Percentiles rank a stretch among this genome's conserved stretches.
phyloP scores from a whole-genome alignment of 225 moss, liverwort and hornwort species.

The Sphagnum tenellum region DNA sequence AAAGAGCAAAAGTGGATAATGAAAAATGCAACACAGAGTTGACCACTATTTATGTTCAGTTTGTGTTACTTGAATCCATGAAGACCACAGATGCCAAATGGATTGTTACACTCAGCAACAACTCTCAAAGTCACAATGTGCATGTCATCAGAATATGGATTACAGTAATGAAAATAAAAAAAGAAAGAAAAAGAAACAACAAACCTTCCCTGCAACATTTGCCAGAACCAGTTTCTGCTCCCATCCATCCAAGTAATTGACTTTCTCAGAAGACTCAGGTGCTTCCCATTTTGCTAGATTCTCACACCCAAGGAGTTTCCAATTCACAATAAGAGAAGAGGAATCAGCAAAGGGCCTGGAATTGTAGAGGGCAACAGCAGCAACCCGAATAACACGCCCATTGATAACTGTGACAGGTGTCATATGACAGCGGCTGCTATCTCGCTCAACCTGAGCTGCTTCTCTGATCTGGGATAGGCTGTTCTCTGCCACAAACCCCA shows the following conservation, averaged over 20 bases:
- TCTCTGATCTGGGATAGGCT: slow-evolving; percentile 37
- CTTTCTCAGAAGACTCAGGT: slow-evolving; percentile 12
- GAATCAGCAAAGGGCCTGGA: slow-evolving; percentile 72
- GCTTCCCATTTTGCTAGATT: slow-evolving; percentile 56
- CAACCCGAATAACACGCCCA: slow-evolving; percentile 61
- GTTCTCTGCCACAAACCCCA: slow-evolving; percentile 36
- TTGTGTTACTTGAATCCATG: no score
- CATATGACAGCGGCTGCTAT: slow-evolving; percentile 36
- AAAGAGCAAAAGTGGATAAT: slow-evolving; percentile 1
- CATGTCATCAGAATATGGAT: no score
- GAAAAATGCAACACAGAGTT: no score
- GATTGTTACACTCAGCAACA: no score
- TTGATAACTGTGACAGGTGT: slow-evolving; percentile 70
- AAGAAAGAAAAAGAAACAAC: slow-evolving; percentile 1
- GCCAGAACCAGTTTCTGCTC: slow-evolving; percentile 63
- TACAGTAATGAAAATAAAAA: no score
- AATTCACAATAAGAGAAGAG: slow-evolving; percentile 65
- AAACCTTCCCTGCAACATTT: slow-evolving; percentile 66
- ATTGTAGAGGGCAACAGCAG: slow-evolving; percentile 60
- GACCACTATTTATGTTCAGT: no score
- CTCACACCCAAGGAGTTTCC: slow-evolving; percentile 46
- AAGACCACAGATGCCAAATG: no score
- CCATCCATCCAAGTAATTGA: slow-evolving; percentile 39
- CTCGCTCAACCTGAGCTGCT: slow-evolving; percentile 65
- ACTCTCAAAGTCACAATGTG: no score